Base-by-base conservation (phyloP, 805 yeast genomes). In the Brettanomyces naardenensis region DNA sequence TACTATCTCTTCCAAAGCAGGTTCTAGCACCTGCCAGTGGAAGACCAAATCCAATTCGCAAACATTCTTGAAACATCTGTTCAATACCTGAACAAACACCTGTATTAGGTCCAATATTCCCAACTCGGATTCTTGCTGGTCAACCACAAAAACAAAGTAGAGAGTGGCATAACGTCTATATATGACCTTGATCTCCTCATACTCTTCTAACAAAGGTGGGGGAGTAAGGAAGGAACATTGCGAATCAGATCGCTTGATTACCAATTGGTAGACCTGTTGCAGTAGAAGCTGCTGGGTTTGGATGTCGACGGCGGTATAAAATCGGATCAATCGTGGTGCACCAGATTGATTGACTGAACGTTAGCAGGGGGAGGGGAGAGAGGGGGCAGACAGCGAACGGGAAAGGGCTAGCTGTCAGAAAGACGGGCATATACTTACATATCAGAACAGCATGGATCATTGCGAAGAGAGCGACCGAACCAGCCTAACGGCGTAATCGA, bases 11-110 rank as follows among this genome's bases (percentile, higher is more conserved):
- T 81, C 92, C 35, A 89, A 59, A 2, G 90, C 96, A 2, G 95
- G 81, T 56, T 90, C 94, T 23, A 90, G 65, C 4, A 88, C 94
- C 61, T 92, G 97, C 97, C 98, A 92, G 14, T 97, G 97, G 63
- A 89, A 90, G n/a, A 92, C 96, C 44, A 92, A 68, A 61, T 92
- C 98, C 48, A 92, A 68, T 56, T 92, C 98, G 58, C 96, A 89
- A 5, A 92, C 98, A 52, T 88, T 89, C 44, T 79, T 80, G 61
- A 92, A 92, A 59, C 98, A 92, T 41, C 82, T 77, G 56, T 92
- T 95, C 46, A 92, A 69, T 37, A 95, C 83, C 58, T 92, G 97
- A 3, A 92, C 98, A 68, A 92, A 90, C 31, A 92, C 97, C 58
- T 92, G 98, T 40, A 92, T 90, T 53, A 92, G 64, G 58, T 92